Conservation (phyloP, 208 protist species). For the Entamoeba histolytica region DNA sequence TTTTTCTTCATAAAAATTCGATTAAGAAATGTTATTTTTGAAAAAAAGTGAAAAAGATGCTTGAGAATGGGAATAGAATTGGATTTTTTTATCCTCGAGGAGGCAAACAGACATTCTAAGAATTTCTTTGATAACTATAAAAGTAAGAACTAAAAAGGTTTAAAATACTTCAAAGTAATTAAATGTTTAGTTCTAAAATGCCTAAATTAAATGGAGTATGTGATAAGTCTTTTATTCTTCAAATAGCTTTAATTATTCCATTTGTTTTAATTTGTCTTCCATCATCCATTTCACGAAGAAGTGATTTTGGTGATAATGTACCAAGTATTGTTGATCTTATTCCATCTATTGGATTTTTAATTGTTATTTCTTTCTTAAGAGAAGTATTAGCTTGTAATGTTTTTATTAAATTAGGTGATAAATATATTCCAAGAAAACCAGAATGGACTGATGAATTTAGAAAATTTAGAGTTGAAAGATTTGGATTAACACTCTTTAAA, state of each 20-base stretch:
- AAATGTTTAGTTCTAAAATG: too few species aligned
- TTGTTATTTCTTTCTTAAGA: neutral
- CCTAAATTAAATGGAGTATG: neutral
- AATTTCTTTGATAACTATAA: too few species aligned
- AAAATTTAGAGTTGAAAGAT: neutral
- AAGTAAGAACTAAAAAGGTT: too few species aligned
- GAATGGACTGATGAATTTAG: neutral
- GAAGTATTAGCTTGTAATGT: neutral
- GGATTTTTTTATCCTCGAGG: too few species aligned
- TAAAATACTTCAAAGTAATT: too few species aligned
- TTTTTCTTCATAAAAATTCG: too few species aligned
- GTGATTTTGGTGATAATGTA: neutral
- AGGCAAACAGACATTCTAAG: too few species aligned
- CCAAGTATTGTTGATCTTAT: neutral
- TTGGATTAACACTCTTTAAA: neutral
- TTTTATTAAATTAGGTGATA: neutral
- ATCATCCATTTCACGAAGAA: neutral
- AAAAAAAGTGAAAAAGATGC: too few species aligned
- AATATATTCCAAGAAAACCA: neutral
- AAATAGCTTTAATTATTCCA: neutral
- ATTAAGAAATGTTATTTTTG: too few species aligned
- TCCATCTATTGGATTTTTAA: neutral
- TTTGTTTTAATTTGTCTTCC: neutral
- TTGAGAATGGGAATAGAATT: too few species aligned
- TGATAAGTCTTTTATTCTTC: neutral